Base-by-base conservation (phyloP, 2,329 filamentous ascomycete genomes). In the Pezicula radicicola region DNA sequence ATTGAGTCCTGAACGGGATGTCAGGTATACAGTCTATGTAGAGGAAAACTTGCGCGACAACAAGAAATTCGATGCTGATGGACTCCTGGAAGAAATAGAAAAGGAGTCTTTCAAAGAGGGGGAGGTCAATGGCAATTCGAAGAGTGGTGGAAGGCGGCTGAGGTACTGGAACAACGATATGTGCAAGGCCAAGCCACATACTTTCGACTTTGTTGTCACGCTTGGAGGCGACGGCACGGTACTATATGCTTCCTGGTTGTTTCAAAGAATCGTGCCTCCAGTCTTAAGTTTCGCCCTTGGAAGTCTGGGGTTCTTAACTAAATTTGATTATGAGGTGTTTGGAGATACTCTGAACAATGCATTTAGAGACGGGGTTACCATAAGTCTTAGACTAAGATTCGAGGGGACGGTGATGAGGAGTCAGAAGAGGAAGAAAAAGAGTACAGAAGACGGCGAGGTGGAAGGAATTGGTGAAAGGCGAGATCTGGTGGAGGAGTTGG, bases 171-270 rank as follows among this genome's bases (percentile, higher is more conserved):
- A 87, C 42, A 83, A 88, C 54, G 78, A 86, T 50, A 84, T 97
- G 65, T 96, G 91, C 61, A 79, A 80, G 45, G 78, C 83, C 39
- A 80, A 85, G 53, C 93, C 93, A 4, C 91, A 96, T 62, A 87
- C 84, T 0, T 97, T 97, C 66, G 94, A 99, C 70, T 95, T 99
- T 64, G 86, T 95, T 48, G 83, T 99, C 44, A 95, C 93, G 0
- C 80, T 96, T 3, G 92, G 91, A 46, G 94, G 94, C 12, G 94
- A 99, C 66, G 94, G 94, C n/a, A 99, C 94, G 0, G 93, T 99
- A 6, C 76, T 99, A 10, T 97, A 96, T 66, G 89, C 93, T 4
- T 96, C 91, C 65, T 97, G 93, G 92, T 77, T 99, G 1, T 99
- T 99, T 68, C 94, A 99, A 72, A 84, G 89, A 40, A 88, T 97